phyloP scores from a whole-genome alignment of 169 alveolate species.

The Plasmodium cynomolgi region DNA sequence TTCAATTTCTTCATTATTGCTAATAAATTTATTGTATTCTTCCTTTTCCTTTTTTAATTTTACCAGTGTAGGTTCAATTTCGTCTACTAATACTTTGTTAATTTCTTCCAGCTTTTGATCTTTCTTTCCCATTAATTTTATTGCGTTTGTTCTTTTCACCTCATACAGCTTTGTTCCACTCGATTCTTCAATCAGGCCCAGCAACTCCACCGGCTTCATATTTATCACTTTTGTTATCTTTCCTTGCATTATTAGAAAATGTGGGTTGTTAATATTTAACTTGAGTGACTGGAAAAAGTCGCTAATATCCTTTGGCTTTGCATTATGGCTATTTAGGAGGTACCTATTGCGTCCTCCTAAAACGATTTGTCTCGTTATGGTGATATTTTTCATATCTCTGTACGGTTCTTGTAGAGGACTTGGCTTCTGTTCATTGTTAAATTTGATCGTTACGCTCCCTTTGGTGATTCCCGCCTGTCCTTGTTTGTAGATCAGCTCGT shows the following conservation, averaged over 20 bases:
- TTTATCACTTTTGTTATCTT: constrained; percentile 97
- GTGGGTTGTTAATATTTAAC: constrained; percentile 98
- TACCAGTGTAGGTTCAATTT: constrained; percentile 92
- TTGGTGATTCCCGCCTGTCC: constrained; percentile 99
- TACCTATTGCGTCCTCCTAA: constrained; percentile 96
- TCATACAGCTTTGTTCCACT: constrained; percentile 98
- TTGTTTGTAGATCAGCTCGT: constrained; percentile 98
- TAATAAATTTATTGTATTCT: constrained; percentile 80
- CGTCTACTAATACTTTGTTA: constrained; percentile 90
- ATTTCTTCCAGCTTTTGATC: constrained; percentile 93
- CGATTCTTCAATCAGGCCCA: constrained; percentile 98
- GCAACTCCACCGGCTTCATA: constrained; percentile 97
- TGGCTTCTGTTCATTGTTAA: constrained; percentile 91
- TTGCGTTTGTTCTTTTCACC: constrained; percentile 93
- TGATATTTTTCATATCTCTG: constrained; percentile 88
- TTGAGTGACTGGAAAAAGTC: constrained; percentile 95
- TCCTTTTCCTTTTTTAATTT: constrained; percentile 89
- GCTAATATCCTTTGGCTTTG: constrained; percentile 93
- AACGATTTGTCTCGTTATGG: constrained; percentile 94
- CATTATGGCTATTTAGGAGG: constrained; percentile 95
- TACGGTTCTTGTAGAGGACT: constrained; percentile 89
- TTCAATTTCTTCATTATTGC: constrained; percentile 80
- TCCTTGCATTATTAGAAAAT: constrained; percentile 98
- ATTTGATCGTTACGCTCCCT: constrained; percentile 97
- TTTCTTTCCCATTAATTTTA: constrained; percentile 92